A percentile compares a stretch with the other conserved stretches of the same genome.
Evolutionary conservation across 257 asterid genomes (phyloP).

Genomic region (Rubia yunnanensis): DNA sequence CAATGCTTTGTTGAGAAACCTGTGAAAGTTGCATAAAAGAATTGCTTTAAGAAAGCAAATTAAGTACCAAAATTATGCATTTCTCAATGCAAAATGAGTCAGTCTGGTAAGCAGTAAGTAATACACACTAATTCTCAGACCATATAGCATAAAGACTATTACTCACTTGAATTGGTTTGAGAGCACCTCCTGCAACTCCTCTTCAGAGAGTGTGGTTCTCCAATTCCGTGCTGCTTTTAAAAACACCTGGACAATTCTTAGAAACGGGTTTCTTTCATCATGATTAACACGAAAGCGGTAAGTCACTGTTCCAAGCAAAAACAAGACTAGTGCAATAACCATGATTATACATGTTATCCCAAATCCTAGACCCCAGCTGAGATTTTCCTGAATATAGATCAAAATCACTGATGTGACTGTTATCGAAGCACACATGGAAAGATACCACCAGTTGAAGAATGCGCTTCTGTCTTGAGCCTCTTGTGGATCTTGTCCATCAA

Average conservation of each 20-base stretch:
- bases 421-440: slow-evolving; percentile 13
- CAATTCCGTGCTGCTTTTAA: slow-evolving; percentile 14
- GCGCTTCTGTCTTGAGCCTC: slow-evolving; percentile 23
- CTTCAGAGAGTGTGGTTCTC: slow-evolving; percentile 4
- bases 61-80: background rate
- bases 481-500: slow-evolving; percentile 18
- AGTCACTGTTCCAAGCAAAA: slow-evolving; percentile 20
- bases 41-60: background rate
- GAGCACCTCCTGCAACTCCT: slow-evolving; percentile 10
- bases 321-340: slow-evolving; percentile 16
- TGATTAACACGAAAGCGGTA: slow-evolving; percentile 10
- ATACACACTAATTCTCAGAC: background rate
- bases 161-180: slow-evolving; percentile 18
- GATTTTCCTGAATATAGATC: slow-evolving; percentile 25
- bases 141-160: background rate
- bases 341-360: slow-evolving; percentile 24
- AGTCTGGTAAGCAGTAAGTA: too few species aligned
- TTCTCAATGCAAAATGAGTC: background rate
- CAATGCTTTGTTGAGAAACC: slow-evolving; percentile 18
- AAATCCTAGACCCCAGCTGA: slow-evolving; percentile 27
- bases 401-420: slow-evolving; percentile 8
- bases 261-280: slow-evolving; percentile 12
- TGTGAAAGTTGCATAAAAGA: background rate
- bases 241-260: slow-evolving; percentile 17
- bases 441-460: slow-evolving; percentile 28